Evolutionary conservation across 176 grass and related monocot species (phyloP), one percentile per base, ranked within the genome.

Genomic region (Chloris gayana): DNA sequence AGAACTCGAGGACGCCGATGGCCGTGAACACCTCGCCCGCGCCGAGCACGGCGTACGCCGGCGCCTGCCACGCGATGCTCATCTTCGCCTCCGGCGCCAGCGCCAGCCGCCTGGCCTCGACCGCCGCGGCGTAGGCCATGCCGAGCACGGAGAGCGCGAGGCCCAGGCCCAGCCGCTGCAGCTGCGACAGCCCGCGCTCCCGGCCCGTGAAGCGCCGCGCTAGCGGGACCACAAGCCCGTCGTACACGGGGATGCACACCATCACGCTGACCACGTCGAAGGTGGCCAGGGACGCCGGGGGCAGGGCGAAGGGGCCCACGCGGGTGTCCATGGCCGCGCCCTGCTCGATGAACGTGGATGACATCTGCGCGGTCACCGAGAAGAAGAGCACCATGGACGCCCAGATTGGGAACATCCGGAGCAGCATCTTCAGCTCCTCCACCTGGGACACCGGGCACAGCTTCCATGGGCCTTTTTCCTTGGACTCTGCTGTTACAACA

Each of bases 31-130:
- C 74, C 65, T 86, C 73, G 0, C 69, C 88, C 4, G 15, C 69
- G 56, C 88, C 83, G 0, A 83, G 31, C 60, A 86, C 31, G 4
- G 67, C 60, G 31, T 70, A 90, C 27, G 72, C 75, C 34, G 88
- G 88, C 29, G 50, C 80, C 61, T 90, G 83, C 88, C 83, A 90
- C 38, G 74, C 50, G 66, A 90, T 86, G 74, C 42, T 83, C 39
- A 90, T 72, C 33, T 31, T 42, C 45, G 33, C 57, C 39, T 34
- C 30, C 12, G 9, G 79, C 27, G 78, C 30, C 9, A 71, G 53
- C 1, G 75, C 38, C 67, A 85, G 32, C 4, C 88, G 67, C 67
- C 51, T 19, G 5, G 54, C 30, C 83, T 89, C 88, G 1, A 82
- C 19, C 9, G 64, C 2, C 25, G 79, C 83, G 4, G 62, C 41